Conservation (phyloP, 2,329 filamentous ascomycete species). For the Meredithiella fracta region DNA sequence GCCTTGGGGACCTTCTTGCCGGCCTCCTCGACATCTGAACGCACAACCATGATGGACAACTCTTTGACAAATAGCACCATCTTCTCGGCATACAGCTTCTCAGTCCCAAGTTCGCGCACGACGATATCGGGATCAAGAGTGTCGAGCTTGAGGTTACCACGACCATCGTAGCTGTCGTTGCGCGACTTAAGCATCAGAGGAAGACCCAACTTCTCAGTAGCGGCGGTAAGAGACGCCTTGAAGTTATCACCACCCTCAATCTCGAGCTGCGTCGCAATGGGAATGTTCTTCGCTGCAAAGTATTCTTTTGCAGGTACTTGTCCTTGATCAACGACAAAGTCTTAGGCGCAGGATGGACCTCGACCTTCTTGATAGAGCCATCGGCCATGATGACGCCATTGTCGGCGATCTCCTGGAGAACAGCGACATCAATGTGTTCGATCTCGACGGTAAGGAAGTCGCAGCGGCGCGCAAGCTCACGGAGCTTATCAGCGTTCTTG, state of each 20-base stretch:
- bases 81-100: constrained; percentile 74
- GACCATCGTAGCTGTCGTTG: constrained; percentile 84
- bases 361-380: constrained; percentile 31
- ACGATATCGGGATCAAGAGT: constrained; percentile 40
- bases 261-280: constrained; percentile 54
- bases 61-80: constrained; percentile 77
- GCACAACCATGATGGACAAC: constrained; percentile 85
- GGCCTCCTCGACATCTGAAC: constrained; percentile 50
- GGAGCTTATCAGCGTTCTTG: constrained; percentile 64
- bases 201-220: constrained; percentile 51
- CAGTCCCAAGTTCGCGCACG: constrained; percentile 43
- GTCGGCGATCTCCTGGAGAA: constrained; percentile 65
- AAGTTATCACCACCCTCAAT: constrained; percentile 40
- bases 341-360: constrained; percentile 67
- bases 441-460: constrained; percentile 88
- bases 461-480: constrained; percentile 56
- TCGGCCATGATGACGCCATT: constrained; percentile 40
- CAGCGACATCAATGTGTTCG: constrained; percentile 82
- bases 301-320: constrained; percentile 83
- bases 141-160: constrained; percentile 43
- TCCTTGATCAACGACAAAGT: constrained; percentile 84
- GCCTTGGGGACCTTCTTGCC: constrained; percentile 30
- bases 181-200: constrained; percentile 88
- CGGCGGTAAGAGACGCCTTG: constrained; percentile 42
- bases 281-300: constrained; percentile 48